These are phyloP conservation scores for Fusarium multiceps DNA, from an alignment of 2,329 filamentous ascomycete genomes.

Conservation along the genomic window DNA sequence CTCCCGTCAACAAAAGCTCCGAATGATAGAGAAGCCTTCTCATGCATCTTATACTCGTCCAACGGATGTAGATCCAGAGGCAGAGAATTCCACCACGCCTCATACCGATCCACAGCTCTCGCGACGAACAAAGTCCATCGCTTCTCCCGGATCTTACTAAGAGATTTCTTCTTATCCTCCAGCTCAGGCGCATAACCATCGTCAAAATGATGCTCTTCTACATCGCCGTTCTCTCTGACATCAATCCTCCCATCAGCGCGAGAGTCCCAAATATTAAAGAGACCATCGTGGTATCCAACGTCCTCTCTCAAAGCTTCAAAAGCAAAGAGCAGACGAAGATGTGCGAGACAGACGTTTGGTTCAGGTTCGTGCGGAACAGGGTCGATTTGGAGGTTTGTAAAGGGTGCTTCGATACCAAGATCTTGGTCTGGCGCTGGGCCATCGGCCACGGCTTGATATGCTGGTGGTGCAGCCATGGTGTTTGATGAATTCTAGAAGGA, in stretches of 20 bases:
- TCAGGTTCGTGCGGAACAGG: constrained; percentile 22
- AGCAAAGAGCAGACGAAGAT: constrained; percentile 74
- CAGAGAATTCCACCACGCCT: constrained; percentile 64
- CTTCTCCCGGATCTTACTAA: constrained; percentile 70
- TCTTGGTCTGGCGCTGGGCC: not conserved
- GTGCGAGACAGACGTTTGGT: constrained; percentile 49
- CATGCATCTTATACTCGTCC: constrained; percentile 23
- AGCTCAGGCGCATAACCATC: constrained; percentile 42
- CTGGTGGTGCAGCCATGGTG: constrained; percentile 27
- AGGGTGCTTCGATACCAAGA: constrained; percentile 16
- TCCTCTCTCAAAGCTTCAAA: constrained; percentile 71
- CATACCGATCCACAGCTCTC: constrained; percentile 71
- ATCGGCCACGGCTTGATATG: constrained; percentile 17
- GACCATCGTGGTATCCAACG: constrained; percentile 67
- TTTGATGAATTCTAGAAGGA: not conserved
- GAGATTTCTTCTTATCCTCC: constrained; percentile 38
- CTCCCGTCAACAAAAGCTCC: constrained; percentile 3
- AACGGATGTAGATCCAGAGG: not conserved
- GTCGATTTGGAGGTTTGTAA: constrained; percentile 30
- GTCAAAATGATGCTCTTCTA: constrained; percentile 12
- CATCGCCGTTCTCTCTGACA: constrained; percentile 19
- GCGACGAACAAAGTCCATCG: constrained; percentile 74
- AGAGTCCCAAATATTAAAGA: constrained; percentile 68
- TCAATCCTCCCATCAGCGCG: constrained; percentile 44
- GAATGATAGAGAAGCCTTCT: constrained; percentile 4